Evolutionary conservation across 495 filamentous ascomycete species (phyloP), one percentile per base, ranked within the genome.

Genomic region (Pyrenula massariospora): DNA sequence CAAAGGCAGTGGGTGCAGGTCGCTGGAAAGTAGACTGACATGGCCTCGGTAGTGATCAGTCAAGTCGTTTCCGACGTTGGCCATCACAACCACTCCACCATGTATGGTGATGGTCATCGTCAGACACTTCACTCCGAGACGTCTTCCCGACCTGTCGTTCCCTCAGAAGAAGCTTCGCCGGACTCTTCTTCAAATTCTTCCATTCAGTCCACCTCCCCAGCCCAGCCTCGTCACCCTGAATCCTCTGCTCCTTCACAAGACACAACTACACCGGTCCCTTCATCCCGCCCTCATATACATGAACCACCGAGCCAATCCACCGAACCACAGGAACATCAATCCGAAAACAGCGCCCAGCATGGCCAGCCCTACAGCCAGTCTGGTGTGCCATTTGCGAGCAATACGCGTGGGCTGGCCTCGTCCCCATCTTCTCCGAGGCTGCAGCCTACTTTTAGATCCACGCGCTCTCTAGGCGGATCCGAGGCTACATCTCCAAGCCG

Each of bases 401-500:
- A 56, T 15, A 31, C 52, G 11, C 52, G 53, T 12, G 53, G 54
- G 3, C 50, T 58, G 19, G 58, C 59, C 47, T 66, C 69, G 15
- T 75, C 75, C 10, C 78, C 79, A n/a, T 70, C 76, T 19, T 77
- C 81, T 1, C 77, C 77, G 31, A 73, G 73, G 48, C 59, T 80
- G 49, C 72, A 77, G 57, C 75, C 79, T n/a, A 82, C 79, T 24
- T 62, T 69, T 52, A 69, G 63, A 22, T 78, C 82, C 2, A 69
- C 73, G 56, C 65, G 74, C 48, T 79, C 80, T 1, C 65, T 82
- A 0, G 65, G 66, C 12, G 77, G 76, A 12, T 83, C 78, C 12
- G 69, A 76, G 48, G 75, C 82, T 8, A 79, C 74, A 36, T 90
- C 87, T 2, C 87, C 88, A 22, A 82, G 76, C 54, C 84, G 84